Base-by-base conservation (phyloP, 768 basidiomycete species). In the Basidioascus undulatus region DNA sequence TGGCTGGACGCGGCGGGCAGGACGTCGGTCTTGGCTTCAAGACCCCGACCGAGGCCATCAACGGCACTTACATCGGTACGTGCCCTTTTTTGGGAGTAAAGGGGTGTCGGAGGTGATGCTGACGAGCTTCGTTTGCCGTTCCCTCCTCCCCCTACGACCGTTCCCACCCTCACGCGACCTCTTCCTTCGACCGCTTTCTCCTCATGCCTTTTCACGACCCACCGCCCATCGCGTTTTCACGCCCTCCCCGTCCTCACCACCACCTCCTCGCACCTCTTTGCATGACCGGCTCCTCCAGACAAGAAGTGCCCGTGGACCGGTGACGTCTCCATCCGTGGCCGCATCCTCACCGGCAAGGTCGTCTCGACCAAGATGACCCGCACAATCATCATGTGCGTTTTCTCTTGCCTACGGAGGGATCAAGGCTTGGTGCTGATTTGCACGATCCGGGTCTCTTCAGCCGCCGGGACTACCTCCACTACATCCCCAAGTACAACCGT, bases 231-330 rank as follows among this genome's bases (percentile, higher is more conserved):
- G 9, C 25, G 11, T 31, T 34, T 23, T 23, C 28, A 16, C 1
- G 21, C 13, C 33, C 36, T 32, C 32, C 35, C 26, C n/a, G 11
- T 8, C 31, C 24, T 38, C 25, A 47, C 47, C 27, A 9, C 13
- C 25, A 12, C 43, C 20, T 24, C 16, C 32, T 12, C 10, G 27
- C 9, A 21, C 8, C 38, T 36, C 13, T n/a, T 9, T 37, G 9
- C 5, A 18, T 35, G 18, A n/a, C n/a, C n/a, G n/a, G n/a, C n/a
- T n/a, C n/a, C n/a, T n/a, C 20, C 37, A 84, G 92, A 98, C 72
- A 96, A 96, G 70, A 98, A 98, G 66, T 98, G 92, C 67, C 92
- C 92, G 21, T 98, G 94, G 71, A 87, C 83, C 49, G 81, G 89
- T 49, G 67, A 84, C 51, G 66, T 98, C 54, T 96, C 92, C 42